Conservation (phyloP, 2,329 filamentous ascomycete species). For the Aspergillus piperis region DNA sequence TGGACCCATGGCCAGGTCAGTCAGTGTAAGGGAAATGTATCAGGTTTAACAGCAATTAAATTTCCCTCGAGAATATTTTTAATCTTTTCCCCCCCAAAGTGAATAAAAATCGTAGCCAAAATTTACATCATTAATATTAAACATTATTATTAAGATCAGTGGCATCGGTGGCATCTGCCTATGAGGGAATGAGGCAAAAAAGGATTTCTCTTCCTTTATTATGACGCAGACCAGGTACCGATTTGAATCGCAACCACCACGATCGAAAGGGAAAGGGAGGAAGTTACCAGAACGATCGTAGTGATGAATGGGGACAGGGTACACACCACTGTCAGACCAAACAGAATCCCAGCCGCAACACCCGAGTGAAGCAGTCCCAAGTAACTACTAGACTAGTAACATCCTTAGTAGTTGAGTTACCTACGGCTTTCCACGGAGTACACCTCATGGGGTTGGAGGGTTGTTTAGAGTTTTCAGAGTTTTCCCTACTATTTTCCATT, state of each 20-base stretch:
- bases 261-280: not conserved
- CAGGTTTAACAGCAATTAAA: not conserved
- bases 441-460: not conserved
- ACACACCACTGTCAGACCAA: not conserved
- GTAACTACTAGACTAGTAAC: not conserved
- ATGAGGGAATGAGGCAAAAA: not conserved
- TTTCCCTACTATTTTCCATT: constrained; percentile 5
- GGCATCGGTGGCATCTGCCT: not conserved
- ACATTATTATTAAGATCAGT: not conserved
- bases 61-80: not conserved
- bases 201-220: not conserved
- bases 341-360: constrained; percentile 1
- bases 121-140: constrained; percentile 1
- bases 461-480: constrained; percentile 13
- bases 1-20: not conserved
- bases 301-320: not conserved
- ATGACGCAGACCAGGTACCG: not conserved
- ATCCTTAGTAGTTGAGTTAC: not conserved
- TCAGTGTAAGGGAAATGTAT: constrained; percentile 1
- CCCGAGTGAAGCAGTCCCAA: not conserved
- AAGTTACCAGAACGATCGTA: not conserved
- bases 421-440: constrained; percentile 1
- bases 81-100: not conserved
- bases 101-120: not conserved
- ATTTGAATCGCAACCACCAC: not conserved